phyloP scores from a whole-genome alignment of 768 basidiomycete genomes.

The Agaricus sinodeliciosus region DNA sequence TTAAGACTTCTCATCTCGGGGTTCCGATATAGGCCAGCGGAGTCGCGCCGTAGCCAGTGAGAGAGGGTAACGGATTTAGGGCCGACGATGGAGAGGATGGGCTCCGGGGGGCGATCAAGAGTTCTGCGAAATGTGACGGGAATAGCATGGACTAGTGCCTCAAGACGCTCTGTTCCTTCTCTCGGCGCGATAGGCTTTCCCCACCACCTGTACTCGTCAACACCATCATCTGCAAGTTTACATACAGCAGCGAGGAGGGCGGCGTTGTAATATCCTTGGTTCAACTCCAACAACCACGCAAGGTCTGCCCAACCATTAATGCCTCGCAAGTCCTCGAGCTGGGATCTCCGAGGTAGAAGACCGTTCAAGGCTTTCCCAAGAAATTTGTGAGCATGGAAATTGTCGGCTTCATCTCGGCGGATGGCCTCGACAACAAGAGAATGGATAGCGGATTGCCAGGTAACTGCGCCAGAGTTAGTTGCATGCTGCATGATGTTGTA shows the following conservation, averaged over 20 bases:
- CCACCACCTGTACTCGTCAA: constrained; percentile 9
- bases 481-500: constrained; percentile 17
- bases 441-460: constrained; percentile 19
- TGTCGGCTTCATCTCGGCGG: constrained; percentile 15
- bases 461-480: constrained; percentile 12
- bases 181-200: constrained; percentile 7
- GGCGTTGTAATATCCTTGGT: constrained; percentile 21
- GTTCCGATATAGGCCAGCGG: background rate
- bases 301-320: constrained; percentile 19
- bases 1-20: background rate
- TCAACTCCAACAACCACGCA: constrained; percentile 21
- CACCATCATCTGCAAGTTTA: constrained; percentile 5
- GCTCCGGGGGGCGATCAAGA: background rate
- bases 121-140: background rate
- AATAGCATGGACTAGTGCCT: constrained; percentile 6
- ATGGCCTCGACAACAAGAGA: constrained; percentile 19
- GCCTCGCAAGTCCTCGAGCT: constrained; percentile 10
- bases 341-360: constrained; percentile 16
- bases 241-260: constrained; percentile 20
- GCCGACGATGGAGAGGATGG: constrained; percentile 11
- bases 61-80: constrained; percentile 10
- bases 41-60: constrained; percentile 7
- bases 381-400: constrained; percentile 13
- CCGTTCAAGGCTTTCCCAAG: constrained; percentile 21
- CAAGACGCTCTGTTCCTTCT: constrained; percentile 9